Base-by-base conservation (phyloP, 2,329 filamentous ascomycete species). In the Achaetomium macrosporum region DNA sequence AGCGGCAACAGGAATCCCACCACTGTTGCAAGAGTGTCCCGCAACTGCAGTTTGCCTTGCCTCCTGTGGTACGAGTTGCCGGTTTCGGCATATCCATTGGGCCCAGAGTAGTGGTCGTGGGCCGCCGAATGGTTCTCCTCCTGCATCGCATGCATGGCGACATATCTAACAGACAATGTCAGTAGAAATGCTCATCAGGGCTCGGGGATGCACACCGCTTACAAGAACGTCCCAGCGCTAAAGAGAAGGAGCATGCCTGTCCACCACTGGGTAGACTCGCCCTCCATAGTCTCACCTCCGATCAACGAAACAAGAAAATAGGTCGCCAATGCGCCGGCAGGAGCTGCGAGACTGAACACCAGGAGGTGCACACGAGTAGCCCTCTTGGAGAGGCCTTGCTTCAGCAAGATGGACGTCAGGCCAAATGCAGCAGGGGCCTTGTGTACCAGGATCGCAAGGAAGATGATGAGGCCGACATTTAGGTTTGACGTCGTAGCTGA, bases 81-180 rank as follows among this genome's bases (percentile, higher is more conserved):
- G 2, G 71, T 70, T 17, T 84, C 81, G 7, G 73, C 63, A 63
- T 81, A 82, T 47, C 82, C 77, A 57, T 84, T 83, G 35, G 70
- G 65, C 5, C 66, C 63, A 0, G 69, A 62, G 47, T 73, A 69
- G 53, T 79, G 73, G n/a, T 82, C 74, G 57, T 83, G 76, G 47
- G 72, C 69, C 30, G 77, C 71, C 2, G 71, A 66, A 9, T 70
- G 69, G 47, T 76, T 73, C 19, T 84, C 81, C 64, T 96, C 91
- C 66, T 95, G 88, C 90, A 97, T 96, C 1, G 91, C 90, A 66
- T 99, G 93, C 91, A 97, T 96, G 1, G 93, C 93, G 41, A 99
- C 93, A 65, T 97, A 96, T 62, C 90, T 95, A 45, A 10, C 42
- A 37, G 8, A 19, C 9, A 13, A 2, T 9, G 13, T 52, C 29